phyloP scores from a whole-genome alignment of 192 early-diverging fungal genomes.

The Mortierella alpina region DNA sequence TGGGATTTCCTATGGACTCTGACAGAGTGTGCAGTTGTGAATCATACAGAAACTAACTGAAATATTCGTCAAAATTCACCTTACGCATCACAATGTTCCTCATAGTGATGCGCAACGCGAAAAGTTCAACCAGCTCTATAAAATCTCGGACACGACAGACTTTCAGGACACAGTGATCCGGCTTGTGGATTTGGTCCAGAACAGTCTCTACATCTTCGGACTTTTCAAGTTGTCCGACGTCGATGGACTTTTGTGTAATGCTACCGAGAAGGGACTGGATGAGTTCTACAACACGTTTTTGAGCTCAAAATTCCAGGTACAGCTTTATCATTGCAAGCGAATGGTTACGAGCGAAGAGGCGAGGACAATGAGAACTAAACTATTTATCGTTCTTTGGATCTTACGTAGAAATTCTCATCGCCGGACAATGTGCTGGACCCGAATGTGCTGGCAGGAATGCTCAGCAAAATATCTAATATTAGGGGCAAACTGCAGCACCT shows the following conservation, averaged over 20 bases:
- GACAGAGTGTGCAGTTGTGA: neutral
- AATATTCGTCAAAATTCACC: neutral
- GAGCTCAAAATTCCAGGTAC: constrained; percentile 46
- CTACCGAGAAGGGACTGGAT: constrained; percentile 56
- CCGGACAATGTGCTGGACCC: constrained; percentile 61
- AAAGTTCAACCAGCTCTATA: constrained; percentile 64
- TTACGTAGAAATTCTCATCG: constrained; percentile 14
- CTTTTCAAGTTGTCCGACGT: constrained; percentile 54
- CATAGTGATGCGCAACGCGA: constrained; percentile 62
- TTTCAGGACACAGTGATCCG: constrained; percentile 63
- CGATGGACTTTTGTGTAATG: constrained; percentile 63
- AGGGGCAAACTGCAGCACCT: constrained; percentile 59
- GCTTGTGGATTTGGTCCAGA: constrained; percentile 58
- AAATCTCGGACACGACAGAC: constrained; percentile 54
- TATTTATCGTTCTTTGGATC: neutral
- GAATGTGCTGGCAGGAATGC: constrained; percentile 58
- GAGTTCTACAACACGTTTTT: constrained; percentile 55
- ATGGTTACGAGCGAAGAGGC: too few relatives aligned
- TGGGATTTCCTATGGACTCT: neutral
- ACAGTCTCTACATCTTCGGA: constrained; percentile 55
- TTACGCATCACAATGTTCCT: neutral
- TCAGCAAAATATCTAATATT: constrained; percentile 58
- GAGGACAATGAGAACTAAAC: too few relatives aligned
- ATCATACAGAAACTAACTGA: neutral
- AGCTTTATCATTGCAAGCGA: neutral